A percentile compares a stretch with the other conserved stretches of the same genome.
phyloP scores from a whole-genome alignment of 2,329 filamentous ascomycete genomes.

The Simplicillium sp. region DNA sequence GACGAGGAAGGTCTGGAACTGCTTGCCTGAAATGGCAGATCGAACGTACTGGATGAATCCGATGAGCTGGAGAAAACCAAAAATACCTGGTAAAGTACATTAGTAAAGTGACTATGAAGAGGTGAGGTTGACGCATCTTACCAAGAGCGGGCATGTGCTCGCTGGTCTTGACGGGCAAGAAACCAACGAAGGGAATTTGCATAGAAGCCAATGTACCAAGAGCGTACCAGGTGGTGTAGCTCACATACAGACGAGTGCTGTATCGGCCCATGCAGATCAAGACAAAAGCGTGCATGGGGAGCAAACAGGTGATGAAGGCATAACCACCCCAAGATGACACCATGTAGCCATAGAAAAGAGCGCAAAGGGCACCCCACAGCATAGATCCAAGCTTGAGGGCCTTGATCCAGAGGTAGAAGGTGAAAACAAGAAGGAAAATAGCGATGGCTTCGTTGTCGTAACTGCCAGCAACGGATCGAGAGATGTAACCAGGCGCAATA shows the following conservation, averaged over 20 bases:
- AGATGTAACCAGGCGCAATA: conserved; percentile 95
- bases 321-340: conserved; percentile 99
- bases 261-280: conserved; percentile 95
- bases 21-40: conserved; percentile 78
- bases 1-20: conserved; percentile 86
- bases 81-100: conserved; percentile 58
- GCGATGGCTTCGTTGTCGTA: conserved; percentile 99
- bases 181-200: conserved; percentile 98
- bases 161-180: conserved; percentile 90
- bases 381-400: conserved; percentile 92
- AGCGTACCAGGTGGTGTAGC: conserved; percentile 97
- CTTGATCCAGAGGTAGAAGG: conserved; percentile 99
- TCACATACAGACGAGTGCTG: conserved; percentile 87
- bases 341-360: conserved; percentile 99
- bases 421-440: conserved; percentile 96
- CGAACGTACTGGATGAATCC: conserved; percentile 88
- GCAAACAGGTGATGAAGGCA: conserved; percentile 96
- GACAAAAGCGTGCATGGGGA: conserved; percentile 89
- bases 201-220: conserved; percentile 94
- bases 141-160: conserved; percentile 97
- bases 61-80: conserved; percentile 88
- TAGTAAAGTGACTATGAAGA: no score
- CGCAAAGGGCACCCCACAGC: conserved; percentile 90
- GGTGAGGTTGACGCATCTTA: conserved; percentile 37
- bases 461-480: conserved; percentile 90